phyloP scores from a whole-genome alignment of 208 protist species.

The Leishmania arabica region DNA sequence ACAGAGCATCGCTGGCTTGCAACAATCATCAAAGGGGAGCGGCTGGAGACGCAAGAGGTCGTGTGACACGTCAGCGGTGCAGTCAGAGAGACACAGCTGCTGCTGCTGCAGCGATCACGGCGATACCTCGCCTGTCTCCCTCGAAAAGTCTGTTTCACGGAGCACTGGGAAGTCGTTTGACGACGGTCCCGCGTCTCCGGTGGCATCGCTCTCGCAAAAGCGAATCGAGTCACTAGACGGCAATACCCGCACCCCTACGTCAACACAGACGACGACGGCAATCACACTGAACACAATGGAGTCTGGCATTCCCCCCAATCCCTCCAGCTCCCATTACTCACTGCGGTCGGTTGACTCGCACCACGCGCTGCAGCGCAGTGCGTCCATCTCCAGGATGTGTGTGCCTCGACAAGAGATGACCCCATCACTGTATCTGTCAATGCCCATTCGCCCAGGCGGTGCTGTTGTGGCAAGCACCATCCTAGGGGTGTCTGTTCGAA shows the following conservation, averaged over 20 bases:
- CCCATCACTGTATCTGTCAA: neutral
- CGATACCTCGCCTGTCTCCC: slow-evolving; percentile 7
- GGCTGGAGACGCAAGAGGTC: neutral
- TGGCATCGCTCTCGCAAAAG: neutral
- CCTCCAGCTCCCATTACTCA: neutral
- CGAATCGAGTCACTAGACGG: neutral
- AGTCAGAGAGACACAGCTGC: neutral
- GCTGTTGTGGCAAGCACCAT: neutral
- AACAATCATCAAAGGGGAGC: neutral
- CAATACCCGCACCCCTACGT: neutral
- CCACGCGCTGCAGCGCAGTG: neutral
- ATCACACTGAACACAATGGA: neutral
- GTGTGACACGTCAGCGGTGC: neutral
- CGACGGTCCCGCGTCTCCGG: neutral
- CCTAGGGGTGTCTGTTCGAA: neutral
- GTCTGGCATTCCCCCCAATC: neutral
- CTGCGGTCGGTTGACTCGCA: neutral
- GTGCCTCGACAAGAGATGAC: neutral
- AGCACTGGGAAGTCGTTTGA: neutral
- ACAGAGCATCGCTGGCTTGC: neutral
- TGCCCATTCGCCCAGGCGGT: neutral
- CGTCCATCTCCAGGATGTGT: neutral
- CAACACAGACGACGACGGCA: neutral
- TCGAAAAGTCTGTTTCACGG: neutral
- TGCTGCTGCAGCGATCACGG: neutral